Evolutionary conservation across 169 alveolate species (phyloP), one percentile per base, ranked within the genome.

Genomic region (Babesia microti): DNA sequence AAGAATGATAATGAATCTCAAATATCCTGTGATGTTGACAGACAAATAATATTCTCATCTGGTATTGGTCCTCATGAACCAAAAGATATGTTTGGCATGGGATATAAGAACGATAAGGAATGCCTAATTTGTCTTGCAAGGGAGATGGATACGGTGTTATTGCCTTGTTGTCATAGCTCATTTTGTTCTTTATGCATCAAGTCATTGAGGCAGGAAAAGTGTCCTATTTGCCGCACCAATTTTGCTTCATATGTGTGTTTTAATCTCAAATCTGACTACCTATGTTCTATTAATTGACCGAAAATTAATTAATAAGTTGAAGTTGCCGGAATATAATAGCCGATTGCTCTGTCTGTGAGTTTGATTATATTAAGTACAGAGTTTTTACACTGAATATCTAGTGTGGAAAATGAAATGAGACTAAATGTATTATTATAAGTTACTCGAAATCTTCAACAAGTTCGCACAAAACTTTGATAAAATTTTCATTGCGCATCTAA

Each of bases 321-420:
- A n/a, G n/a, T n/a, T n/a, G n/a, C n/a, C n/a, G n/a, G n/a, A n/a
- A n/a, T n/a, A n/a, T n/a, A n/a, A 61, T 61, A 88, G 33, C 95
- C 95, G 41, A 69, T 84, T 15, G 92, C 75, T 34, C 71, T 70
- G 47, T 88, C 95, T 1, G 83, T 50, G 24, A 73, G 33, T 35
- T 54, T 56, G 14, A 88, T 43, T 18, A 88, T 43, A 39, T 73
- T 63, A 28, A 76, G 60, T 53, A 88, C 63, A 12, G 87, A 72
- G 41, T 61, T 59, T 37, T 72, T 78, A 45, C 81, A 84, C 46
- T 69, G 83, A 39, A 88, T 78, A 53, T 88, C 95, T 32, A 86
- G 54, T 1, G 89, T 70, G 11, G 84, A 66, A 43, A 84, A 84
- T 17, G 74, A 61, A 5, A 61, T 52, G 48, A 61, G 26, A 21